Conservation (phyloP, 1,284 basidiomycete genomes). For the Baeospora myosura region DNA sequence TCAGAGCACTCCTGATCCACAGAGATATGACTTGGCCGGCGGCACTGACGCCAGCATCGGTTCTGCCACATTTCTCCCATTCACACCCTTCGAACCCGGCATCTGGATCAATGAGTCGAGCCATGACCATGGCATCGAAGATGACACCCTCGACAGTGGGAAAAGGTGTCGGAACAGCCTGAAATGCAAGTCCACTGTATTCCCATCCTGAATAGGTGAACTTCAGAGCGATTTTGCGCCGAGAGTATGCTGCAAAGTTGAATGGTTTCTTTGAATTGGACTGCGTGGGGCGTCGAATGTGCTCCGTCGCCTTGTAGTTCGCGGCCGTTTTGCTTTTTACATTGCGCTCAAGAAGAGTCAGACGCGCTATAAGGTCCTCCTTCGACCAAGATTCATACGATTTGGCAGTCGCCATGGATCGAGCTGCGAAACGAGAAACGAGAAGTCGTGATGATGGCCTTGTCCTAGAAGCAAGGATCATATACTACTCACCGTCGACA, state of each 20-base stretch:
- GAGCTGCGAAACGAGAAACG: no score
- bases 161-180: conserved; percentile 58
- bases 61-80: conserved; percentile 89
- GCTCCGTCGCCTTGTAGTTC: no score
- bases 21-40: conserved; percentile 92
- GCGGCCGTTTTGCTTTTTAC: no score
- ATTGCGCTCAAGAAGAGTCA: conserved; percentile 43
- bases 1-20: conserved; percentile 66
- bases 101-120: conserved; percentile 67
- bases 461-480: no score
- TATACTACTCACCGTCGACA: no score
- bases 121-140: conserved; percentile 74
- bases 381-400: conserved; percentile 54
- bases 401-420: conserved; percentile 4
- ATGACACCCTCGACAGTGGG: conserved; percentile 90
- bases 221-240: conserved; percentile 11
- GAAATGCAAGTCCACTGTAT: conserved; percentile 86
- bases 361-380: conserved; percentile 59
- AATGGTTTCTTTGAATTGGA: conserved; percentile 13
- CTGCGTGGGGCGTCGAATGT: conserved; percentile 4
- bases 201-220: conserved; percentile 91
- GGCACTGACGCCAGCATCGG: conserved; percentile 91
- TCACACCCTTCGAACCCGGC: conserved; percentile 79
- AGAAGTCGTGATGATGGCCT: no score
- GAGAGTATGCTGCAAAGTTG: conserved; percentile 2